phyloP scores from a whole-genome alignment of 768 basidiomycete genomes.

The Kondoa malvinella region DNA sequence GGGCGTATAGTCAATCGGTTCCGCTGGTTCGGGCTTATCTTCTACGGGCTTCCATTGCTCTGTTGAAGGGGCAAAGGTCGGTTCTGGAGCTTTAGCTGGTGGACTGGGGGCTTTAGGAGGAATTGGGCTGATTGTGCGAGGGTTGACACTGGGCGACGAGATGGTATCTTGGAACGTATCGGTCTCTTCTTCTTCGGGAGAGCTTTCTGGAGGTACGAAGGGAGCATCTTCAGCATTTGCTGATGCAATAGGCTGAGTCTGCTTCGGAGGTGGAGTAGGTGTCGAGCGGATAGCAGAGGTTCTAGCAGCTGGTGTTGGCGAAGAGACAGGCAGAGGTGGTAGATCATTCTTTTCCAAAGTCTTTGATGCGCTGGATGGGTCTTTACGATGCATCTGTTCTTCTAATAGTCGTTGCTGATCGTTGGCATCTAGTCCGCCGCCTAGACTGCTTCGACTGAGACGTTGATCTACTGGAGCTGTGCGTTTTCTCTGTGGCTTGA shows the following conservation, averaged over 20 bases:
- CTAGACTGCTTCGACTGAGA: conserved; percentile 14
- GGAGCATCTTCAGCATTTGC: conserved; percentile 3
- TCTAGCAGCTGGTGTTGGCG: not conserved
- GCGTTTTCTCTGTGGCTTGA: conserved; percentile 22
- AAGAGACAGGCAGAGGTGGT: not conserved
- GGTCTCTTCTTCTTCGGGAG: not conserved
- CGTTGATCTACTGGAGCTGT: conserved; percentile 27
- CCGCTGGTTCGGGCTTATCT: not conserved
- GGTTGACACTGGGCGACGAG: not conserved
- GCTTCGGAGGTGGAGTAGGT: not conserved
- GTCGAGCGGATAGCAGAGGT: not conserved
- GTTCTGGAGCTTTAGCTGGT: not conserved
- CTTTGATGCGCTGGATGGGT: not conserved
- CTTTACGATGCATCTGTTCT: conserved; percentile 4
- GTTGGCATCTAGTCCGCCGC: conserved; percentile 2
- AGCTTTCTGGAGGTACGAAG: not conserved
- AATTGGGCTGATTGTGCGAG: not conserved
- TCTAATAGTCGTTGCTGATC: not conserved
- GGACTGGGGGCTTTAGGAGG: no score
- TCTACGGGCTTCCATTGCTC: not conserved
- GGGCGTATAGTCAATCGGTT: not conserved
- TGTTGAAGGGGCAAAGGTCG: not conserved
- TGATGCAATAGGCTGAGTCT: not conserved
- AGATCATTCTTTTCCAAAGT: not conserved
- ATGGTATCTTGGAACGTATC: not conserved